Conservation (phyloP, 2,329 filamentous ascomycete genomes). For the Neospermospora avenae region DNA sequence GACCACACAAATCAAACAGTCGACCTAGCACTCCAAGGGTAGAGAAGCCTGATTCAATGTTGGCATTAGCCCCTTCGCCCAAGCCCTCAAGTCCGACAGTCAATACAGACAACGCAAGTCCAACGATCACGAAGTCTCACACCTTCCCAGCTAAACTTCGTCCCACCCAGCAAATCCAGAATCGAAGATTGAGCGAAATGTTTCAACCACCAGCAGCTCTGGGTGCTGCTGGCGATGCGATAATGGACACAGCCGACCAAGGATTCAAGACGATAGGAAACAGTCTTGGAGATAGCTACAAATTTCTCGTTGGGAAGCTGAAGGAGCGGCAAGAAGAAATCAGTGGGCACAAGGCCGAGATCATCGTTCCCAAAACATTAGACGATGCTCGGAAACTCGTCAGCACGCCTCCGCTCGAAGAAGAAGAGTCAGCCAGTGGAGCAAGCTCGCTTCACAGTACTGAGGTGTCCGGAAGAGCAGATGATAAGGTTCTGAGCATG, state of each 20-base stretch:
- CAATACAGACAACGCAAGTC: slow-evolving; percentile 27
- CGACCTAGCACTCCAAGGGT: slow-evolving; percentile 45
- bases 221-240: slow-evolving; percentile 77
- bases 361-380: slow-evolving; percentile 76
- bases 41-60: slow-evolving; percentile 26
- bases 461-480: slow-evolving; percentile 36
- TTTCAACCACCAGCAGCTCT: slow-evolving; percentile 82
- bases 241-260: slow-evolving; percentile 86
- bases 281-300: slow-evolving; percentile 88
- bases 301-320: slow-evolving; percentile 84
- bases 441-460: slow-evolving; percentile 48
- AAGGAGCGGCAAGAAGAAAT: slow-evolving; percentile 62
- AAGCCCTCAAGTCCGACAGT: slow-evolving; percentile 22
- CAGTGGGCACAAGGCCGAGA: slow-evolving; percentile 45
- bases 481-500: slow-evolving; percentile 67
- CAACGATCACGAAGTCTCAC: slow-evolving; percentile 36
- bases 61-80: slow-evolving; percentile 35
- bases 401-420: slow-evolving; percentile 58
- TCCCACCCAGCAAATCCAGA: slow-evolving; percentile 48
- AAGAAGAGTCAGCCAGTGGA: slow-evolving; percentile 42
- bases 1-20: slow-evolving; percentile 56
- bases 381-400: slow-evolving; percentile 91
- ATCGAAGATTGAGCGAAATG: slow-evolving; percentile 77
- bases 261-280: slow-evolving; percentile 88
- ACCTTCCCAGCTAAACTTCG: slow-evolving; percentile 32